Evolutionary conservation across 805 yeast genomes (phyloP).

Genomic region (Huiozyma naganishii): DNA sequence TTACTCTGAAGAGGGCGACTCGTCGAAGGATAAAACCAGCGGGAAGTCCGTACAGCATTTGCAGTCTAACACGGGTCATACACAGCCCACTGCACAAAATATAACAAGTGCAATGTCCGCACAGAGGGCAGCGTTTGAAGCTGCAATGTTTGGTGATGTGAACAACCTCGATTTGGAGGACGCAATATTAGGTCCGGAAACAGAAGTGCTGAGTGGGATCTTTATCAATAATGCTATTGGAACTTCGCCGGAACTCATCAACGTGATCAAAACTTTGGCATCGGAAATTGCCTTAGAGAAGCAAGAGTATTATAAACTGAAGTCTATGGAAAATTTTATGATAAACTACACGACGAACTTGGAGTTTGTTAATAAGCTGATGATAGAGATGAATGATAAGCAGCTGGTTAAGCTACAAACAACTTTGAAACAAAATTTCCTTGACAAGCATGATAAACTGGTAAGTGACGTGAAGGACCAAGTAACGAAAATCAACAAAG

Average conservation of each 20-base stretch:
- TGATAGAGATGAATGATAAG: conserved; percentile 25
- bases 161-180: conserved; percentile 39
- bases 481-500: conserved; percentile 5
- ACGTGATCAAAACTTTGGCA: conserved; percentile 43
- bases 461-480: conserved; percentile 13
- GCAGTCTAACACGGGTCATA: neutral
- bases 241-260: conserved; percentile 43
- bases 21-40: neutral
- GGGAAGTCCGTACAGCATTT: neutral
- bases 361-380: conserved; percentile 22
- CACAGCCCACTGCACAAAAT: neutral
- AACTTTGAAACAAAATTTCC: conserved; percentile 20
- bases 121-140: conserved; percentile 36
- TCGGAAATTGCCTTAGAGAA: conserved; percentile 47
- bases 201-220: conserved; percentile 42
- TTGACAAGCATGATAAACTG: conserved; percentile 18
- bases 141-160: conserved; percentile 54
- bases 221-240: conserved; percentile 51
- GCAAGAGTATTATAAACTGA: conserved; percentile 45
- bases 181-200: conserved; percentile 36
- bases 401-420: conserved; percentile 21
- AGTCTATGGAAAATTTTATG: conserved; percentile 45
- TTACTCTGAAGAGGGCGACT: neutral
- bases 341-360: conserved; percentile 34
- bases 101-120: conserved; percentile 10